phyloP scores from a whole-genome alignment of 2,329 filamentous ascomycete species.

The Aspergillus tanneri region DNA sequence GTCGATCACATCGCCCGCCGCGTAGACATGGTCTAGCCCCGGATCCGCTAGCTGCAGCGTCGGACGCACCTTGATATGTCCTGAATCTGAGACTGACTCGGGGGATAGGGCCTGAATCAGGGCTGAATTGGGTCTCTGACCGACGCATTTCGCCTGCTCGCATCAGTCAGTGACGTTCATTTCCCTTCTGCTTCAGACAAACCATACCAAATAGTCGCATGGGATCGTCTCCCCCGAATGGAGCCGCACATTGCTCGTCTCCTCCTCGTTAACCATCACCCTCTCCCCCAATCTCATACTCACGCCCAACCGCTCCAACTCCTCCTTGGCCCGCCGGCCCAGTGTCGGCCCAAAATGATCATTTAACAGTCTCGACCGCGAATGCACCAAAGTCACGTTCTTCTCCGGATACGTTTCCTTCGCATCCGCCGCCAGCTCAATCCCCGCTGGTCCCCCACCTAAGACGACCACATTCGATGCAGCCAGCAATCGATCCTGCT shows the following conservation, averaged over 20 bases:
- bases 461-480: conserved; percentile 52
- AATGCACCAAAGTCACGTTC: conserved; percentile 58
- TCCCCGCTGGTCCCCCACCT: conserved; percentile 62
- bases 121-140: conserved; percentile 58
- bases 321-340: conserved; percentile 40
- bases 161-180: background rate
- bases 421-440: conserved; percentile 61
- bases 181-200: background rate
- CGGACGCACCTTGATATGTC: conserved; percentile 55
- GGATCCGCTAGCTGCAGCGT: conserved; percentile 58
- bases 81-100: conserved; percentile 46
- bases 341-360: conserved; percentile 47
- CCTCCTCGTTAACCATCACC: background rate
- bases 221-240: conserved; percentile 47
- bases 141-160: conserved; percentile 57
- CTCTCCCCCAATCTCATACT: conserved; percentile 53
- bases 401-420: conserved; percentile 59
- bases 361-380: conserved; percentile 54
- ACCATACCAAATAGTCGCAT: conserved; percentile 52
- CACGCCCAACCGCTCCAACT: conserved; percentile 49
- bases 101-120: conserved; percentile 50
- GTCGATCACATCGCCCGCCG: conserved; percentile 64
- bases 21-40: conserved; percentile 55
- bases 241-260: conserved; percentile 48
- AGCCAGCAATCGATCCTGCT: conserved; percentile 49